A percentile compares a stretch with the other conserved stretches of the same genome.
Conservation (phyloP, 2,329 filamentous ascomycete genomes). For the Decorospora gaudefroyi region DNA sequence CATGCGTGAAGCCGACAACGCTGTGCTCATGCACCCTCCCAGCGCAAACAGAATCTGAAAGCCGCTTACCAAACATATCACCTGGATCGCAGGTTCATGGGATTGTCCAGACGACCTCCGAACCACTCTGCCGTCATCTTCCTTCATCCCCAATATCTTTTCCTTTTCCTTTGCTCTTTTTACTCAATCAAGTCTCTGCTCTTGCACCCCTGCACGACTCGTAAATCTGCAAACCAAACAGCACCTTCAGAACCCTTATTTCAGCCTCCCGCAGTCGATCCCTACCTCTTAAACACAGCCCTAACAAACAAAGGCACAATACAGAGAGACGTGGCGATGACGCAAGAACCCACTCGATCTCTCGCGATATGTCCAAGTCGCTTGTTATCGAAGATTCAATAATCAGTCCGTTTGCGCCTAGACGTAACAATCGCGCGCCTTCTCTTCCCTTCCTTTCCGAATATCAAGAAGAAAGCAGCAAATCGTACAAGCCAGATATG, state of each 20-base stretch:
- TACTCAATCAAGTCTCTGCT: not conserved
- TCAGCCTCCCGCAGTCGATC: slow-evolving; percentile 4
- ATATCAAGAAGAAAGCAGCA: slow-evolving; percentile 2
- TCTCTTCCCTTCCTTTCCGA: not conserved
- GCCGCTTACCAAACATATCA: slow-evolving; percentile 54
- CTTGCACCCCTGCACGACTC: not conserved
- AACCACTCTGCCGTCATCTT: slow-evolving; percentile 45
- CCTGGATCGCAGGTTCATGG: slow-evolving; percentile 52
- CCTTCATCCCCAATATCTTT: slow-evolving; percentile 48
- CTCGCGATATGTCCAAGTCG: not conserved
- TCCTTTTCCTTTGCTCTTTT: slow-evolving; percentile 2
- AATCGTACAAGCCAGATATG: not conserved
- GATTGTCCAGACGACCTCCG: slow-evolving; percentile 44
- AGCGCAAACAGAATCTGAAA: not conserved
- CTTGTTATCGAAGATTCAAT: not conserved
- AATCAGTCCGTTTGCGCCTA: slow-evolving; percentile 1
- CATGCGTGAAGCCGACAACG: not conserved
- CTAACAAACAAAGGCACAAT: not conserved
- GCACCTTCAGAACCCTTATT: not conserved
- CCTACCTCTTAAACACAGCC: not conserved
- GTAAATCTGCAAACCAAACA: not conserved
- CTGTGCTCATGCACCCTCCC: not conserved
- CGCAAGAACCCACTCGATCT: not conserved
- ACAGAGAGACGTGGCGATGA: not conserved
- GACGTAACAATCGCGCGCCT: not conserved